Evolutionary conservation across 495 filamentous ascomycete species (phyloP).

Genomic region (Penicillium manginii): DNA sequence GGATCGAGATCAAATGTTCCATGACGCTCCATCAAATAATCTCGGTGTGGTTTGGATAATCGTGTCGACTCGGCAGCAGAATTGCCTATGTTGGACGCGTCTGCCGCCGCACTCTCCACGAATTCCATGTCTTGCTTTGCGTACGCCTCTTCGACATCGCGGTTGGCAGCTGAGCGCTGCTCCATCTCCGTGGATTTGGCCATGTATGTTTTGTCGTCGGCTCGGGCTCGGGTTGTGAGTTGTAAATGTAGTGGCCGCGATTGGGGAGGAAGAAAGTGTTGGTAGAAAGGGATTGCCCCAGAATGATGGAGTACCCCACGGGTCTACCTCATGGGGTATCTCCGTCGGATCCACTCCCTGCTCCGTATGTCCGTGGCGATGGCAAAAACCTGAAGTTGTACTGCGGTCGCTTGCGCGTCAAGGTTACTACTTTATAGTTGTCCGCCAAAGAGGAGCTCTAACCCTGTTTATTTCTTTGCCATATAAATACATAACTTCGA

Average conservation of each 20-base stretch:
- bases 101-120: not conserved
- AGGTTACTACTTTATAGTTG: not conserved
- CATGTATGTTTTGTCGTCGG: not conserved
- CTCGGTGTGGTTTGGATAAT: not conserved
- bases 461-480: not conserved
- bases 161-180: not conserved
- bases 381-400: not conserved
- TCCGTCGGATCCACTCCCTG: not conserved
- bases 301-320: conserved; percentile 5
- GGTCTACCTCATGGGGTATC: conserved; percentile 4
- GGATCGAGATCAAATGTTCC: not conserved
- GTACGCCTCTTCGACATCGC: conserved; percentile 1
- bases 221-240: not conserved
- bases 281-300: conserved; percentile 4
- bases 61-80: not conserved
- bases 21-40: not conserved
- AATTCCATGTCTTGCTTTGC: conserved; percentile 5
- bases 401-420: not conserved
- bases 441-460: not conserved
- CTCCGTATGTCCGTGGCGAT: not conserved
- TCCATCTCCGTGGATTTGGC: not conserved
- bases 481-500: too few relatives aligned
- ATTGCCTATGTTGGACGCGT: not conserved
- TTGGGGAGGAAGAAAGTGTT: conserved; percentile 4
- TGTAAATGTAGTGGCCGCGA: not conserved